Conservation (phyloP, 208 protist species). For the Tritrichomonas foetus region DNA sequence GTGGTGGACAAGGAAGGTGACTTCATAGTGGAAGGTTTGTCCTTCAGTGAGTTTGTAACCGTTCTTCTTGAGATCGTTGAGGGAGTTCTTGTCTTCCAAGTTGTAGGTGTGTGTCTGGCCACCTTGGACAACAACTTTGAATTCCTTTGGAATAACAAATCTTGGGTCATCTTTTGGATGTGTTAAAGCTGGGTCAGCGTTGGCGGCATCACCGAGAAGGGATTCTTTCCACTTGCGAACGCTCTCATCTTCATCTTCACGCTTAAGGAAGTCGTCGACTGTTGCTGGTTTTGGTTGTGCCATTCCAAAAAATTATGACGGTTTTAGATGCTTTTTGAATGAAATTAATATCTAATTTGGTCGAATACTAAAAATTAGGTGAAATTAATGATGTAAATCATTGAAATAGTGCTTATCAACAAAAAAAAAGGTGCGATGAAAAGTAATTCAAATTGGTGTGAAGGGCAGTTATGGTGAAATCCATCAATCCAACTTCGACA, state of each 20-base stretch:
- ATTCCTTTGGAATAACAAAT: background rate
- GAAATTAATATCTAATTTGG: too few species aligned
- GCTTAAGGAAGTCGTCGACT: too few species aligned
- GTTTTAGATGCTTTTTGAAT: too few species aligned
- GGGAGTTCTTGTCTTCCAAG: background rate
- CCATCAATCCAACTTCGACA: too few species aligned
- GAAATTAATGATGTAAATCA: too few species aligned
- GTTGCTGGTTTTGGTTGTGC: too few species aligned
- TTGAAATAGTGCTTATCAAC: too few species aligned
- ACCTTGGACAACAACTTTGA: background rate
- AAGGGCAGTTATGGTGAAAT: too few species aligned
- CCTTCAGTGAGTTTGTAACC: background rate
- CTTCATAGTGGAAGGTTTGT: background rate
- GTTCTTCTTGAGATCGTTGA: background rate
- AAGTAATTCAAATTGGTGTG: too few species aligned
- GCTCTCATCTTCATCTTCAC: background rate
- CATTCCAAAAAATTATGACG: too few species aligned
- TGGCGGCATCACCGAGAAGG: background rate
- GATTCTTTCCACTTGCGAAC: background rate
- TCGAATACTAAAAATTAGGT: too few species aligned
- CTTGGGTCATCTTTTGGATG: slow-evolving; percentile 20
- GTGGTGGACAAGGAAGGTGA: slow-evolving; percentile 13
- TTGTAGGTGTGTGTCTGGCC: background rate
- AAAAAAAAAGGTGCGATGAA: too few species aligned
- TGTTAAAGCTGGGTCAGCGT: background rate